A percentile compares a stretch with the other conserved stretches of the same genome.
Evolutionary conservation across 805 yeast species (phyloP).

Genomic region (Osmozyma mogii): DNA sequence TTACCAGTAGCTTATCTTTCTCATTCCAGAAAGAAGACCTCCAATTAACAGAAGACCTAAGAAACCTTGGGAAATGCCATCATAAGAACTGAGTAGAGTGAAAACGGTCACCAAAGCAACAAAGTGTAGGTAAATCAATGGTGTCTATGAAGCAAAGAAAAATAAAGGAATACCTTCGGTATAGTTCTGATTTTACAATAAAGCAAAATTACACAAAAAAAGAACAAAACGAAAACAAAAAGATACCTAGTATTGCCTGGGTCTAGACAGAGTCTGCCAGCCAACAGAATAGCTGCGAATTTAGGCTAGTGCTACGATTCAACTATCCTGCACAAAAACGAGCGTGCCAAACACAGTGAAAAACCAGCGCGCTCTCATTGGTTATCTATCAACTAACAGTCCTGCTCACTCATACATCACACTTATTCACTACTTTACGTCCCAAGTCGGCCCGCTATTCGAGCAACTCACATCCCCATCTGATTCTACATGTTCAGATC

Average conservation of each 20-base stretch:
- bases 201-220: background rate
- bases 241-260: background rate
- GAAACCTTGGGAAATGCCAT: too few relatives aligned
- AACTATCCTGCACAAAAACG: too few relatives aligned
- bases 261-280: background rate
- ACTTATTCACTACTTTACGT: too few relatives aligned
- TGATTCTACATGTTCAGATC: constrained; percentile 11
- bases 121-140: too few relatives aligned
- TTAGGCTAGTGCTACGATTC: background rate
- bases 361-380: constrained; percentile 6
- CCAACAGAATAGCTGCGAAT: constrained; percentile 2
- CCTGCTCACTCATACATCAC: constrained; percentile 1
- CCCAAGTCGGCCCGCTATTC: background rate
- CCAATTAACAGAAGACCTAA: too few relatives aligned
- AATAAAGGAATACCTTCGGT: too few relatives aligned
- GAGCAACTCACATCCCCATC: constrained; percentile 1
- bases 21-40: too few relatives aligned
- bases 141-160: too few relatives aligned
- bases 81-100: too few relatives aligned
- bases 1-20: too few relatives aligned
- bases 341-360: constrained; percentile 2
- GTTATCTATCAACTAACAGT: constrained; percentile 2
- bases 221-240: background rate
- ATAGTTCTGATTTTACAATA: too few relatives aligned
- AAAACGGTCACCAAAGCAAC: too few relatives aligned